Conservation (phyloP, 2,329 filamentous ascomycete species). For the Pseudocercospora pini-densiflorae region DNA sequence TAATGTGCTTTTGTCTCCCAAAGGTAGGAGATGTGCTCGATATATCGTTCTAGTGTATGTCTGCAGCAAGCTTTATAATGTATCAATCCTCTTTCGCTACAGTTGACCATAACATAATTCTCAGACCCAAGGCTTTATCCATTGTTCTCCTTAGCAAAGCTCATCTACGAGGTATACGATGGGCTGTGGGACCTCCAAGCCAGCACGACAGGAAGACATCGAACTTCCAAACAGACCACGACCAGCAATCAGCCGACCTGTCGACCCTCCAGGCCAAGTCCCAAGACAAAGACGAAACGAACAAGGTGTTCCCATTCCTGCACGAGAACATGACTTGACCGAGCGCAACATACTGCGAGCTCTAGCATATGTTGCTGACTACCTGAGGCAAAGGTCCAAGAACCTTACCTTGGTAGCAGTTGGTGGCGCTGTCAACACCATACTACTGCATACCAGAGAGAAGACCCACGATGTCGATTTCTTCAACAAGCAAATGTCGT, state of each 20-base stretch:
- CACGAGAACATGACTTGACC: background rate
- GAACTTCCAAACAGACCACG: background rate
- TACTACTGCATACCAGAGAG: background rate
- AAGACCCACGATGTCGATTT: constrained; percentile 12
- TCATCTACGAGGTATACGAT: background rate
- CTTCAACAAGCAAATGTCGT: constrained; percentile 2
- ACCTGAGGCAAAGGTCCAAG: constrained; percentile 1
- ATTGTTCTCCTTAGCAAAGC: too few species aligned
- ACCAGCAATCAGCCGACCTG: background rate
- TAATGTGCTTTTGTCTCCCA: too few species aligned
- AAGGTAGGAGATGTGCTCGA: too few species aligned
- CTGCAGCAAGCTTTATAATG: too few species aligned
- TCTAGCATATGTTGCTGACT: constrained; percentile 1
- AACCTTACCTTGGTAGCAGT: constrained; percentile 5
- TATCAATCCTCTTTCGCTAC: too few species aligned
- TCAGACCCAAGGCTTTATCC: too few species aligned
- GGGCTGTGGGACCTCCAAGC: background rate
- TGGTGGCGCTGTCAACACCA: constrained; percentile 11
- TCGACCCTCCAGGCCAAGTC: background rate
- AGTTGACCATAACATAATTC: too few species aligned
- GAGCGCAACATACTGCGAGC: constrained; percentile 2
- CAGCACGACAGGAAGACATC: background rate
- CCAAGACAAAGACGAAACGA: background rate
- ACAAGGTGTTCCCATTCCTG: background rate
- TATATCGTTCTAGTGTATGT: too few species aligned